Evolutionary conservation across 306 rosid genomes (phyloP), one percentile per base, ranked within the genome.

Genomic region (Prunus kanzakura): DNA sequence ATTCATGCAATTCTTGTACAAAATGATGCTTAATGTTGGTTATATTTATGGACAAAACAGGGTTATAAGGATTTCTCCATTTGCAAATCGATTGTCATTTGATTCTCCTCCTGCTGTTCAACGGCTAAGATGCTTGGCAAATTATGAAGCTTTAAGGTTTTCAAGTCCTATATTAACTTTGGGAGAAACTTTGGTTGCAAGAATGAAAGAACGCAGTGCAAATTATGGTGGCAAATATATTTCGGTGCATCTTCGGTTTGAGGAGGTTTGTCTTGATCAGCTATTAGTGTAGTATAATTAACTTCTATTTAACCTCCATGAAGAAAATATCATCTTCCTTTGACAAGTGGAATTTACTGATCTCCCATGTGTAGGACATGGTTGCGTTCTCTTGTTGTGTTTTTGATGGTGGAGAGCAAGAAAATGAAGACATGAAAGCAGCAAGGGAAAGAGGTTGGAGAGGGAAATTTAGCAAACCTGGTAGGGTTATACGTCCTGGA

Each of bases 401-500:
- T 74, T 95, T 92, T 49, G 96, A 95, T 55, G 99, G 97, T 49
- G 97, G 99, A 51, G 79, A 78, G 62, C 90, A 87, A 84, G 98
- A 95, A 87, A 79, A 8, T 77, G 91, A 76, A 74, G 91, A 89
- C 84, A 95, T 95, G 97, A 84, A 74, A 69, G 99, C 92, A 38
- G 99, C 99, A 50, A 91, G 99, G 80, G 99, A 95, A 85, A 89
- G 90, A 84, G 99, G 99, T 58, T 95, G 99, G 99, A 92, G 83
- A 76, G 99, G 99, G 64, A 95, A 95, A 77, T 95, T 95, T 83
- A 95, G 96, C 45, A 95, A 92, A 86, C 96, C 97, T 57, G 99
- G 99, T 43, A 82, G 97, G 78, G 92, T 95, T 69, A 92, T 95
- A 68, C 93, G 97, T 84, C 99, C 99, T 41, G 99, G 97, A 77